Base-by-base conservation (phyloP, 2,329 filamentous ascomycete genomes). In the Claviceps humidiphila region DNA sequence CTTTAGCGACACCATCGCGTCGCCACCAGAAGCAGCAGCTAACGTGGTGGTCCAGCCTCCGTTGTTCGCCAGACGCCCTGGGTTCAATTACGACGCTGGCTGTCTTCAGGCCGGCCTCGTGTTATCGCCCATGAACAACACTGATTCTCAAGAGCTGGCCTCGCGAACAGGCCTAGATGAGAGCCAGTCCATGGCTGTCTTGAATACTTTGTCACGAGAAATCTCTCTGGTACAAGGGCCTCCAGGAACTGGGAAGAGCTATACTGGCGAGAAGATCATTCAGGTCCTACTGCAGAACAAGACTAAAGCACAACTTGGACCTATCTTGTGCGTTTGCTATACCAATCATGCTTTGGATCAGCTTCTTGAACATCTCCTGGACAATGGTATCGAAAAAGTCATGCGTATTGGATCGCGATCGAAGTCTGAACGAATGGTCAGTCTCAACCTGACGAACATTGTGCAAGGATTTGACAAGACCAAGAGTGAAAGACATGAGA, bases 161-260 rank as follows among this genome's bases (percentile, higher is more conserved):
- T 45, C 61, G 0, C 59, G 61, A 14, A 73, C 77, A 0, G 67
- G 61, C 0, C 71, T 87, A 0, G 82, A 86, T 56, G 52, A 58
- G 1, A 73, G 71, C 0, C 75, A 80, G 54, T 73, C 74, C 4
- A 53, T 57, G 4, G 78, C 80, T 1, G 62, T 85, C 0, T 56
- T 82, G 0, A 66, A 72, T 17, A 72, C 78, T 2, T 63, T 87
- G 0, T 1, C 70, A 0, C 70, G 73, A 1, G 71, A 72, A 38
- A 63, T 85, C 8, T 75, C 79, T 1, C 67, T 86, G 4, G 82
- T 86, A 11, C 82, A 87, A 66, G 84, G 84, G 0, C 84, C 84
- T 0, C 84, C 84, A 0, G 84, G 84, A 0, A 87, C 84, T 0
- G 84, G 84, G 0, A 87, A 87, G 60, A 77, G 72, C 4, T 85